Conservation (phyloP, 192 early-diverging fungal genomes). For the Backusella sp. region DNA sequence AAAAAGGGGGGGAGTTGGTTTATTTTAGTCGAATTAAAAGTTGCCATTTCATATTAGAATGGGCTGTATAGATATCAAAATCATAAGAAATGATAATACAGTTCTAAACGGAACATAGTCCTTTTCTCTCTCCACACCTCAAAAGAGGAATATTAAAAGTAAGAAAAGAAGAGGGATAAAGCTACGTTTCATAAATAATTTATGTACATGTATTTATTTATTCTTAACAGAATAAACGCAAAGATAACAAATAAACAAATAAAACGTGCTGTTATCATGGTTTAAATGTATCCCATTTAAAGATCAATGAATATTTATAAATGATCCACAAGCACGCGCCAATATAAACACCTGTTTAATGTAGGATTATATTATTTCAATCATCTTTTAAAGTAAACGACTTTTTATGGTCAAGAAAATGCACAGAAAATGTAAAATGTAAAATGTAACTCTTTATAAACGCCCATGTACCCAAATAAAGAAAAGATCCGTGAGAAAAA, state of each 20-base stretch:
- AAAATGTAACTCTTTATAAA: not conserved
- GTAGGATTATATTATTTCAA: not conserved
- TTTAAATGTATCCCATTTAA: not conserved
- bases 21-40: not conserved
- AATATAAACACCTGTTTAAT: not conserved
- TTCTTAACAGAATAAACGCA: not conserved
- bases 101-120: not conserved
- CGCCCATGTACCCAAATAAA: not conserved
- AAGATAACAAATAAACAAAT: not conserved
- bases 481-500: slow-evolving; percentile 1
- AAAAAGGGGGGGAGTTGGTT: not conserved
- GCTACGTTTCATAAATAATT: not conserved
- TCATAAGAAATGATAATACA: slow-evolving; percentile 1
- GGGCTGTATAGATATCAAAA: not conserved
- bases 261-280: not conserved
- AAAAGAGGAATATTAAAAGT: not conserved
- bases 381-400: not conserved
- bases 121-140: not conserved
- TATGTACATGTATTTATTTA: not conserved
- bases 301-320: not conserved
- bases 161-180: not conserved
- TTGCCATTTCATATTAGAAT: not conserved
- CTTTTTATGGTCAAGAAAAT: not conserved
- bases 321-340: not conserved
- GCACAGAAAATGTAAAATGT: not conserved